Base-by-base conservation (phyloP, 2,329 filamentous ascomycete genomes). In the Verticillium zaregamsianum region DNA sequence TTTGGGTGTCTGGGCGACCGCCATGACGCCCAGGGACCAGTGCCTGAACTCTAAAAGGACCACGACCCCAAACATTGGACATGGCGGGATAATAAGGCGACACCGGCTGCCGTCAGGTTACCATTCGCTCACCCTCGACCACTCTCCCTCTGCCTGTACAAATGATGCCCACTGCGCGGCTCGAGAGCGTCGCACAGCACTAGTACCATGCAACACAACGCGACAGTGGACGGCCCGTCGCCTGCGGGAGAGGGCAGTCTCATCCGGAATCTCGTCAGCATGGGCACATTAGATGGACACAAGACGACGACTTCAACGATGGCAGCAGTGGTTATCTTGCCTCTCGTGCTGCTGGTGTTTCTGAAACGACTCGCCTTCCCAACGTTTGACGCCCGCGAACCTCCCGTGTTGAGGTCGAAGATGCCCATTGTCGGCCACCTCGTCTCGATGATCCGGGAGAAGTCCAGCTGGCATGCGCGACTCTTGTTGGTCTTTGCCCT, bases 361-460 rank as follows among this genome's bases (percentile, higher is more conserved):
- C 17, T 40, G 37, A 40, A 40, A 14, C 37, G 33, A 14, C 17
- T 63, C 14, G 25, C 63, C 37, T 63, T 56, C 11, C 61, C 61
- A 3, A 45, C 32, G 3, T 58, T 70, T 8, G 71, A 75, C 56
- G 67, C 74, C 9, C 68, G 71, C 57, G 80, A 83, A 61, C 80
- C 81, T 9, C 78, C 79, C 3, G 61, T 76, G 0, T 32, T 81
- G 28, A 73, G 73, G 28, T 70, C 77, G 0, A 70, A 55, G 17
- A 71, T 83, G 37, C 80, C 80, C 0, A 69, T 78, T 33, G 64
- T 82, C 49, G 80, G 80, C 2, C 80, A 83, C 64, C 70, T 81
- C 23, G 67, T 82, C 32, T 76, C 77, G 9, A 71, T 82, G 65
- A 64, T 80, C 45, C 66, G 69, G 55, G 68, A 72, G 57, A 71